These are phyloP conservation scores for Sugiyamaella novakii DNA, from an alignment of 1,139 yeast species.

Conservation along the genomic window DNA sequence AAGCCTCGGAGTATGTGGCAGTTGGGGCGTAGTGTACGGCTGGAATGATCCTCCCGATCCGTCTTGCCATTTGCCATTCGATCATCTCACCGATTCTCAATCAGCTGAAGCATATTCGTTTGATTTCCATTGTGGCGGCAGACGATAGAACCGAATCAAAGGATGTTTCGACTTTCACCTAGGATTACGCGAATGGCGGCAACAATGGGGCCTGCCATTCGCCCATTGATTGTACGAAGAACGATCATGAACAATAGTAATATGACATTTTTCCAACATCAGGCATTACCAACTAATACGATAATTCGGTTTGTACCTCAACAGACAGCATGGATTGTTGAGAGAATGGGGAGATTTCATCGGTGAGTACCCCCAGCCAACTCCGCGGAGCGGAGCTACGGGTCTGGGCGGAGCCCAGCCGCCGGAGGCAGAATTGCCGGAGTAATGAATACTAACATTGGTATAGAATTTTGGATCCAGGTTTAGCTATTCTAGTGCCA, in stretches of 20 bases:
- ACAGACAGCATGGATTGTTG: constrained; percentile 90
- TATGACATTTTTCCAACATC: constrained; percentile 65
- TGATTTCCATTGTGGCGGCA: too few relatives aligned
- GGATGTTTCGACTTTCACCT: constrained; percentile 7
- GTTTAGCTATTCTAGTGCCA: constrained; percentile 72
- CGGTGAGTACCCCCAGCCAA: constrained; percentile 37
- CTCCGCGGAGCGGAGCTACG: too few relatives aligned
- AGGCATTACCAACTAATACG: constrained; percentile 72
- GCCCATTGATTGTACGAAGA: constrained; percentile 7
- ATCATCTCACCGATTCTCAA: too few relatives aligned
- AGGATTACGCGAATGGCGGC: constrained; percentile 5
- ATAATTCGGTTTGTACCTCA: constrained; percentile 80
- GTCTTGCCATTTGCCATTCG: too few relatives aligned
- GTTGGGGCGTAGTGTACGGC: too few relatives aligned
- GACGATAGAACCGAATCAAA: too few relatives aligned
- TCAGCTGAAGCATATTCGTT: too few relatives aligned
- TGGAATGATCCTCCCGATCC: too few relatives aligned
- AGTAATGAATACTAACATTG: not conserved
- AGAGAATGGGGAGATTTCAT: constrained; percentile 85
- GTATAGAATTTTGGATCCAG: constrained; percentile 64
- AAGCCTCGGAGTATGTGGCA: too few relatives aligned
- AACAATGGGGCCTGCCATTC: constrained; percentile 1
- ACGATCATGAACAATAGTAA: constrained; percentile 22
- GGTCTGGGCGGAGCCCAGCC: too few relatives aligned
- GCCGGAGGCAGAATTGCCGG: too few relatives aligned